Conservation (phyloP, 495 filamentous ascomycete species). For the Usnea hakonensis region DNA sequence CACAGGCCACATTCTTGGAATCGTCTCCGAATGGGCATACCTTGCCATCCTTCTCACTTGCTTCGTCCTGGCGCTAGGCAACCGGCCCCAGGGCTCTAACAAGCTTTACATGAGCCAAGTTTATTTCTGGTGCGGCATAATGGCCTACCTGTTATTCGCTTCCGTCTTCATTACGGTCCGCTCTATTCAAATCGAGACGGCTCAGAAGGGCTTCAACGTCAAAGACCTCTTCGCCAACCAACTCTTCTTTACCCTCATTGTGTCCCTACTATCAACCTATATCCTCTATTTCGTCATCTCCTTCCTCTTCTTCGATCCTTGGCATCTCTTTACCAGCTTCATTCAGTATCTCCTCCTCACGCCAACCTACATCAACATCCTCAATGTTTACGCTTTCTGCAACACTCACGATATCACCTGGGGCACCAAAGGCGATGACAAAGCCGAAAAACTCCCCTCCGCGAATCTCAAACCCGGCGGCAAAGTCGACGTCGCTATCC, state of each 20-base stretch:
- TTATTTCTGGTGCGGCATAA: constrained; percentile 92
- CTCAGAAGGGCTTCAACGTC: constrained; percentile 50
- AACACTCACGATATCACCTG: constrained; percentile 97
- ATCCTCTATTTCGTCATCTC: constrained; percentile 88
- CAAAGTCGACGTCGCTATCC: constrained; percentile 88
- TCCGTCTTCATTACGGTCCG: constrained; percentile 90
- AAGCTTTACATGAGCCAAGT: constrained; percentile 95
- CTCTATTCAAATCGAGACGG: constrained; percentile 64
- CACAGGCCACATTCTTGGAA: constrained; percentile 68
- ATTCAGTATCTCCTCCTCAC: constrained; percentile 95
- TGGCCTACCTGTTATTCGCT: constrained; percentile 91
- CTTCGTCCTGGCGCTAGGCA: constrained; percentile 91
- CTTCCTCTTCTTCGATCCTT: constrained; percentile 94
- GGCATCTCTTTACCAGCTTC: constrained; percentile 97
- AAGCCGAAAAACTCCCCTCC: constrained; percentile 69
- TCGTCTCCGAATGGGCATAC: constrained; percentile 96
- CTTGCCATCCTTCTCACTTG: constrained; percentile 85
- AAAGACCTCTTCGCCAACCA: constrained; percentile 71
- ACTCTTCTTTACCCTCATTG: constrained; percentile 87
- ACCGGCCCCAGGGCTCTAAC: constrained; percentile 89
- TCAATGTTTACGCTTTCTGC: constrained; percentile 97
- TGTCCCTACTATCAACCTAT: constrained; percentile 87
- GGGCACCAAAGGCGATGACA: constrained; percentile 95
- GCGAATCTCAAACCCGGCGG: constrained; percentile 82
- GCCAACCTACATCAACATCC: constrained; percentile 90